Evolutionary conservation across 441 rosid genomes (phyloP).

Genomic region (Corymbia calophylla): DNA sequence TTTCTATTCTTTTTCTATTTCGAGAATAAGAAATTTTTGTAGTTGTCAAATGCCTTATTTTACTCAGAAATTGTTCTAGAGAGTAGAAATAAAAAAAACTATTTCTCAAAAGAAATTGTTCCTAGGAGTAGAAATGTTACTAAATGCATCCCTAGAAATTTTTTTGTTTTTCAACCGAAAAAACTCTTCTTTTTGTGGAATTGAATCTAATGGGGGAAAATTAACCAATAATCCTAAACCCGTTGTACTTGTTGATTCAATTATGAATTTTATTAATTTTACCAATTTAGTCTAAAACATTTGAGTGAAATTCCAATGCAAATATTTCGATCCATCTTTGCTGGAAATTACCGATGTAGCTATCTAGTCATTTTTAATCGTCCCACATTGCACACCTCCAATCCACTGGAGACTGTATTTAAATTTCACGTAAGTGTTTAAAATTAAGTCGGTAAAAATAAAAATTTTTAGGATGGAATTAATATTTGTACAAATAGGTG

Average conservation of each 20-base stretch:
- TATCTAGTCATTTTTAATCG: background rate
- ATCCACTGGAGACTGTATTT: rapidly evolving
- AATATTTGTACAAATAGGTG: background rate
- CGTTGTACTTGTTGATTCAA: too few species aligned
- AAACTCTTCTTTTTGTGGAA: too few species aligned
- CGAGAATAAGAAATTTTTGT: too few species aligned
- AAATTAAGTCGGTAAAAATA: background rate
- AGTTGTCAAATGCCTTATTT: too few species aligned
- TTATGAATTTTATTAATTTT: background rate
- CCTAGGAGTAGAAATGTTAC: too few species aligned
- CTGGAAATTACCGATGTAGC: rapidly evolving
- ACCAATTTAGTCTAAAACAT: background rate
- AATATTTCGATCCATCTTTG: background rate
- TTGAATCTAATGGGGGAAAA: background rate
- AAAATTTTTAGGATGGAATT: rapidly evolving
- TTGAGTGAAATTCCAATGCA: rapidly evolving
- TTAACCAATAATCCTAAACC: background rate
- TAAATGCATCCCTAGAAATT: too few species aligned
- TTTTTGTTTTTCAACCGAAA: too few species aligned
- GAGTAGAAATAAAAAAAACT: too few species aligned
- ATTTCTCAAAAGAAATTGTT: too few species aligned
- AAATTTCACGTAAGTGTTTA: background rate
- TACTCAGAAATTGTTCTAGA: too few species aligned
- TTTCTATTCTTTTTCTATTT: too few species aligned
- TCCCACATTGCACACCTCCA: background rate